A percentile compares a stretch with the other conserved stretches of the same genome.
Conservation (phyloP, 2,329 filamentous ascomycete species). For the Onygena corvina region DNA sequence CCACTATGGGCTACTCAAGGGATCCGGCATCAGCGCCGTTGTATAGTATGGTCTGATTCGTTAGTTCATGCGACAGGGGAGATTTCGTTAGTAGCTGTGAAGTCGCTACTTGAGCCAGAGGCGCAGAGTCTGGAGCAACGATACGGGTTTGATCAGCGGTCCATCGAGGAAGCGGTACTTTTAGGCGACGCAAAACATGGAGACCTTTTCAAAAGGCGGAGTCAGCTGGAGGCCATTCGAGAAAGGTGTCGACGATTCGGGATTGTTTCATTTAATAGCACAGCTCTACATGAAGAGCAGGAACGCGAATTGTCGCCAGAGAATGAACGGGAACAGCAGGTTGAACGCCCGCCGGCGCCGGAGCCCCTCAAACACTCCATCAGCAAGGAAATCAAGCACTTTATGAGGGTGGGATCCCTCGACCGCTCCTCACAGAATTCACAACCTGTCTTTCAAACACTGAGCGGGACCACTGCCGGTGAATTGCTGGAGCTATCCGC, state of each 20-base stretch:
- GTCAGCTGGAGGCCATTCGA: constrained; percentile 9
- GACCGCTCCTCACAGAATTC: constrained; percentile 22
- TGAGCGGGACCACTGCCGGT: constrained; percentile 26
- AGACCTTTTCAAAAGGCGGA: not conserved
- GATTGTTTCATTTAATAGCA: not conserved
- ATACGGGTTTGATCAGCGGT: not conserved
- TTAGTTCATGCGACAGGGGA: not conserved
- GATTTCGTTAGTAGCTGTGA: not conserved
- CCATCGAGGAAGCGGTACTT: not conserved
- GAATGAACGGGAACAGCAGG: constrained; percentile 47
- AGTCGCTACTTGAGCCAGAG: not conserved
- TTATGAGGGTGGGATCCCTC: constrained; percentile 3
- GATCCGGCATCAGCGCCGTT: constrained; percentile 1
- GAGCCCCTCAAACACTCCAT: constrained; percentile 32
- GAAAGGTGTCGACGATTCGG: not conserved
- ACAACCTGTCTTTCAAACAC: constrained; percentile 35
- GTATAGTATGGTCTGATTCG: not conserved
- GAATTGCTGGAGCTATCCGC: constrained; percentile 9
- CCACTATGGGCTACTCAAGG: constrained; percentile 51
- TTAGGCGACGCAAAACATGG: not conserved
- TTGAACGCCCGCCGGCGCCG: constrained; percentile 37
- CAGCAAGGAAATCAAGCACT: constrained; percentile 31
- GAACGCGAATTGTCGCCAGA: constrained; percentile 51
- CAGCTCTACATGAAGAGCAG: constrained; percentile 50
- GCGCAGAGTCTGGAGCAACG: not conserved